Evolutionary conservation across 2,329 filamentous ascomycete genomes (phyloP), one percentile per base, ranked within the genome.

Genomic region (Alternaria arbusti): DNA sequence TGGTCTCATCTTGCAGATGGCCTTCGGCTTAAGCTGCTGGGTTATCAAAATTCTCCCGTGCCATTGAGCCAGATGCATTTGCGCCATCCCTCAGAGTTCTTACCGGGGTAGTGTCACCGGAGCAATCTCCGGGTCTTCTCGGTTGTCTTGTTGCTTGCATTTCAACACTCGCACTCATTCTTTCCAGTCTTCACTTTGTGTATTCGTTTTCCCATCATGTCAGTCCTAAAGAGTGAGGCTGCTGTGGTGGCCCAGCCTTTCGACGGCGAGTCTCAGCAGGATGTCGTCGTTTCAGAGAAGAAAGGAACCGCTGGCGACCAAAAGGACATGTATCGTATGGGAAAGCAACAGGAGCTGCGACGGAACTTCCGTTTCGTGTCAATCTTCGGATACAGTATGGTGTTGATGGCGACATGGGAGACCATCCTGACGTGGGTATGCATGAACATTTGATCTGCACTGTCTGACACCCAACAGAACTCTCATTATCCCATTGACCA

Each of bases 391-490:
- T 74, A 72, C 57, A 65, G 62, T 0, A 73, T 76, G 70, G 61
- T 75, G 5, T 59, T 76, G 20, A 73, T 72, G 71, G 70, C 70
- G 15, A 74, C 73, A 30, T 76, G 74, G 74, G 73, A 75, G 30
- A 70, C 65, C 1, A 64, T 64, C 2, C 28, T 71, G 25, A 70
- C 67, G 70, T 71, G 36, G 36, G 64, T 61, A 10, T 28, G 5
- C 13, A 26, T 7, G 10, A 22, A 9, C 17, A 2, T n/a, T 11
- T 12, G 3, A 13, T n/a, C 15, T 8, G 5, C 23, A 5, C 26
- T 28, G 2, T 25, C 58, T 68, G 17, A 69, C 26, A 22, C 28
- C 10, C 23, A 9, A 23, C 46, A 72, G 70, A 5, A 73, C 67
- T 25, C 50, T 72, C 0, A 59, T 60, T 11, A 68, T 72, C 5